Evolutionary conservation across 2,329 filamentous ascomycete genomes (phyloP).

Genomic region (Exophiala sideris): DNA sequence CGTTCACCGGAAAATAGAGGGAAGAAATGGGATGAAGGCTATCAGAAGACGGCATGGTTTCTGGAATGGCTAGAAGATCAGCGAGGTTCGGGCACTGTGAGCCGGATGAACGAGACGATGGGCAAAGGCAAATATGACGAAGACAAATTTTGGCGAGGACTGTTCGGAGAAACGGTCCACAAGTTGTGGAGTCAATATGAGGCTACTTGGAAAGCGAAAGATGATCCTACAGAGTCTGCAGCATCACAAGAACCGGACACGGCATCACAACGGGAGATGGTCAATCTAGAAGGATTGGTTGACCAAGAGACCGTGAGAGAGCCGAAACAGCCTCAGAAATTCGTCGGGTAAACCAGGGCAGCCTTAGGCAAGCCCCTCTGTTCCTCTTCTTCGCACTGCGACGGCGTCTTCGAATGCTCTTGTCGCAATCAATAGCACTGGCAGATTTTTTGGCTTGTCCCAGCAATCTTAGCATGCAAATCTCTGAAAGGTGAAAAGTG

Average conservation of each 20-base stretch:
- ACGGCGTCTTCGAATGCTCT: background rate
- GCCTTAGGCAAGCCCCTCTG: background rate
- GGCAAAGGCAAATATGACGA: conserved; percentile 62
- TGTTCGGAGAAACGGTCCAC: conserved; percentile 64
- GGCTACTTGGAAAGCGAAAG: conserved; percentile 41
- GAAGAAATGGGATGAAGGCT: conserved; percentile 79
- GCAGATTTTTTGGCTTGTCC: background rate
- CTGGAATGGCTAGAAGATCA: conserved; percentile 75
- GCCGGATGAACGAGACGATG: conserved; percentile 65
- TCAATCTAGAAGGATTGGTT: conserved; percentile 6
- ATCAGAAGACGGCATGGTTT: conserved; percentile 89
- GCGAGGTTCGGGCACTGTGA: conserved; percentile 59
- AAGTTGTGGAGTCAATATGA: conserved; percentile 74
- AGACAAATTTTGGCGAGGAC: conserved; percentile 62
- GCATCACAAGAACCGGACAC: conserved; percentile 2
- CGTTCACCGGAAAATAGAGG: conserved; percentile 43
- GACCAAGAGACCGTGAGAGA: conserved; percentile 5
- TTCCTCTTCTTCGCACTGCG: background rate
- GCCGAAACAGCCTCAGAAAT: conserved; percentile 4
- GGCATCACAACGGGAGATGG: conserved; percentile 8
- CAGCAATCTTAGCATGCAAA: background rate
- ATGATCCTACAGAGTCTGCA: conserved; percentile 17
- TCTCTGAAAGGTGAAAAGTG: too few species aligned
- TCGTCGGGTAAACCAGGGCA: conserved; percentile 5
- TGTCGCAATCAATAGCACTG: background rate